Evolutionary conservation across 805 yeast genomes (phyloP), one percentile per base, ranked within the genome.

Genomic region (Kodamaea lidongshanica): DNA sequence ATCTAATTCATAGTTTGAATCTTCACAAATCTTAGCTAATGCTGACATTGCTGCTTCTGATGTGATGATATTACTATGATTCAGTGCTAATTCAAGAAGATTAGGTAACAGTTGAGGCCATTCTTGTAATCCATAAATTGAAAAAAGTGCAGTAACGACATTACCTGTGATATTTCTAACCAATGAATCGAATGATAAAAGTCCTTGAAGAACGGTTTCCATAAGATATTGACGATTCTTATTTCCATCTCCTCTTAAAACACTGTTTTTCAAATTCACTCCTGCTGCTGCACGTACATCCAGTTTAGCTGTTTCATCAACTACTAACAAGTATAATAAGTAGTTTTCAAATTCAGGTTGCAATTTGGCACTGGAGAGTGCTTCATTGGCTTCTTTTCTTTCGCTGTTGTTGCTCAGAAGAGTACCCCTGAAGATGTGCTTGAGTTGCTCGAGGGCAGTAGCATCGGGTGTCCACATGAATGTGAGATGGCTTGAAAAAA

Each of bases 81-180:
- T 37, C 4, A 34, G 65, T 4, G 82, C 70, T 48, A 87, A 56
- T 30, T 71, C 72, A 41, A 88, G 54, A 28, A 89, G 61, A 40
- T 73, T 77, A 2, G 81, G 77, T n/a, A 89, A 57, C 16, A 80
- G 65, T 25, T 66, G 70, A 2, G 92, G 87, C 95, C 95, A 85
- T 16, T 65, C 62, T 15, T 65, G 59, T 24, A 82, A 64, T 1
- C 95, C 94, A 25, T 72, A 67, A 7, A 74, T 64, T 2, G 81
- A 66, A 42, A 87, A 81, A 17, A 92, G 57, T 0, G 95, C 70
- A 2, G 96, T 83, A 30, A 89, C 77, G 28, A 87, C 95, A 47
- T 79, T 87, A 22, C 96, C 96, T 5, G 96, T 79, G 37, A 89
- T 84, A 49, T 83, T 86, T 38, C 95, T 71, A 16, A 89, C 82